These are phyloP conservation scores for Cordyceps militaris DNA, from an alignment of 2,329 filamentous ascomycete genomes.

Conservation along the genomic window DNA sequence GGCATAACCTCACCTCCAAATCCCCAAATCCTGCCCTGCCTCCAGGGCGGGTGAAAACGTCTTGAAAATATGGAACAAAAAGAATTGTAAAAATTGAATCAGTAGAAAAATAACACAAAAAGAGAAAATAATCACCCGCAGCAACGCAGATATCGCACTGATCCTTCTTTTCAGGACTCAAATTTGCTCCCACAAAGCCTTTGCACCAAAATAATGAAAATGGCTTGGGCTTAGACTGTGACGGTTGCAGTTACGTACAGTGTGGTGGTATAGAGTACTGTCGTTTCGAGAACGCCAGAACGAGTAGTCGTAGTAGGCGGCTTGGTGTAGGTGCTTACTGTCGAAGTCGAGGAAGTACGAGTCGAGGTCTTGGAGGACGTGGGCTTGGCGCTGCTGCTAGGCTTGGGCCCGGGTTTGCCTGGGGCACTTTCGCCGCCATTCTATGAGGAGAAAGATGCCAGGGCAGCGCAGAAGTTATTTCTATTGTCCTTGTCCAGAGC, in stretches of 20 bases:
- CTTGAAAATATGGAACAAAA: conserved; percentile 16
- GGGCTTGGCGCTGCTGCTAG: neutral
- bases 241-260: conserved; percentile 15
- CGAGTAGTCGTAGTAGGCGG: neutral
- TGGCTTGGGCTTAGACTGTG: neutral
- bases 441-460: conserved; percentile 42
- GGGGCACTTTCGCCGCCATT: neutral
- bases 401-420: conserved; percentile 1
- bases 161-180: neutral
- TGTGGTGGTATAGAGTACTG: conserved; percentile 18
- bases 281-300: conserved; percentile 14
- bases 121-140: conserved; percentile 4
- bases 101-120: conserved; percentile 14
- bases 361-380: neutral
- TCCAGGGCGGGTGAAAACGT: conserved; percentile 9
- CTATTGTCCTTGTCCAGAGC: conserved; percentile 55
- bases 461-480: conserved; percentile 57
- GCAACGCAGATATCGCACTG: neutral
- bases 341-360: neutral
- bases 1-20: neutral
- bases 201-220: neutral
- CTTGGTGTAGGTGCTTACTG: neutral
- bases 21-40: neutral
- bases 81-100: conserved; percentile 15
- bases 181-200: neutral